Evolutionary conservation across 306 rosid genomes (phyloP), one percentile per base, ranked within the genome.

Genomic region (Cicer judaicum): DNA sequence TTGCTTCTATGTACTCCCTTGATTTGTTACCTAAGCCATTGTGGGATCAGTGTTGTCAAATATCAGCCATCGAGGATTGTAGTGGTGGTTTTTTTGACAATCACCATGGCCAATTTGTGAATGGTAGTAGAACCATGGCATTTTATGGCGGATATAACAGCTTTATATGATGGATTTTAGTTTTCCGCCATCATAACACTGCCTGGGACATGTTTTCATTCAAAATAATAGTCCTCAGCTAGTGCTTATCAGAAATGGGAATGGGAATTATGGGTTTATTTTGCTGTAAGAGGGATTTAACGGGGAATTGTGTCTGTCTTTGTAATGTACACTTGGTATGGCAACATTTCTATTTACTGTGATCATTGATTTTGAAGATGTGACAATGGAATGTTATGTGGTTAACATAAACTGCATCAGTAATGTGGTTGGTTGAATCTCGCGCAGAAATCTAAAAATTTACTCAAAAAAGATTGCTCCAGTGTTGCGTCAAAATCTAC

Each of bases 391-490:
- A 60, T 60, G 44, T 7, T 36, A 43, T 74, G 5, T 68, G 82
- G 19, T 11, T 10, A 44, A 48, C 72, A 10, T 50, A 12, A 36
- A 38, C 46, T 43, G 47, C 70, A 19, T 49, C 52, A 42, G 41
- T 83, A 65, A 70, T 19, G 9, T 16, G 68, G 54, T 73, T 80
- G 64, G 54, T 77, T 64, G 36, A 65, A 63, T 74, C 49, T 75
- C 63, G 7, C 80, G 90, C 95, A 94, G 99, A 94, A 89, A 81
- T 73, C 81, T 49, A 77, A 87, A 49, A 80, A 85, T 70, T 60
- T 49, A 62, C 82, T 77, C 68, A 89, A 86, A 88, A 92, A 83
- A 86, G 99, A 89, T 71, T 92, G 99, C 36, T 82, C 97, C 70
- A 87, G 80, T 83, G 82, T 76, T 24, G 85, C 89, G 82, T 84